Base-by-base conservation (phyloP, 176 grass and related monocot species). In the Microstegium vimineum region DNA sequence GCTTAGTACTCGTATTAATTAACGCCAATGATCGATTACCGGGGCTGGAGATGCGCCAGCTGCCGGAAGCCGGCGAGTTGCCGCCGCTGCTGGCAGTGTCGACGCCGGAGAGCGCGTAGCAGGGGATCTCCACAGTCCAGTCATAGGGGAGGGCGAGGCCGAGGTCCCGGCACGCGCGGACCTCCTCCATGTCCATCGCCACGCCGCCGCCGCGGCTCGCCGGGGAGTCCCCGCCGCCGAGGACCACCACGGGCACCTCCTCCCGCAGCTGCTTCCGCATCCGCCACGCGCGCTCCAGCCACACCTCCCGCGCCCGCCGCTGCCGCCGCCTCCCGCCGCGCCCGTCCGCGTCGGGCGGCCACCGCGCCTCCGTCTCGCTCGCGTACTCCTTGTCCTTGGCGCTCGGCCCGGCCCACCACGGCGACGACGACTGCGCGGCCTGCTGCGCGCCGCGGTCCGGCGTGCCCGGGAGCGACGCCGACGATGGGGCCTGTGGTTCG, bases 101-200 rank as follows among this genome's bases (percentile, higher is more conserved):
- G 14, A 77, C 82, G 69, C 70, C 61, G 85, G 89, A 83, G 51
- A 76, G 62, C 8, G 64, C 81, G 84, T 86, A 78, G 49, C 10
- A 37, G 36, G 90, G 77, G 66, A 91, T 72, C 90, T 92, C 83
- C 35, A 86, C 83, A 2, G 87, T 92, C 89, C 89, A 91, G 71
- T 91, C 87, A 35, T 62, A 34, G 22, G 92, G 92, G 43, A 94
- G 85, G 52, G 54, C 89, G 2, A 94, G 47, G 1, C 92, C 92
- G 4, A 94, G 89, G 84, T 94, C 92, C 22, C 80, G 74, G 85
- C 84, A 94, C 74, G 92, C 92, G 56, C 82, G 82, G 74, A 83
- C 41, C 85, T 94, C 92, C 65, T 90, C 89, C 87, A 90, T 57
- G 75, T 94, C 92, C 89, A 94, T 87, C 28, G 87, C 89, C 87